phyloP scores from a whole-genome alignment of 2,329 filamentous ascomycete genomes.

The Rhinocladiella similis region DNA sequence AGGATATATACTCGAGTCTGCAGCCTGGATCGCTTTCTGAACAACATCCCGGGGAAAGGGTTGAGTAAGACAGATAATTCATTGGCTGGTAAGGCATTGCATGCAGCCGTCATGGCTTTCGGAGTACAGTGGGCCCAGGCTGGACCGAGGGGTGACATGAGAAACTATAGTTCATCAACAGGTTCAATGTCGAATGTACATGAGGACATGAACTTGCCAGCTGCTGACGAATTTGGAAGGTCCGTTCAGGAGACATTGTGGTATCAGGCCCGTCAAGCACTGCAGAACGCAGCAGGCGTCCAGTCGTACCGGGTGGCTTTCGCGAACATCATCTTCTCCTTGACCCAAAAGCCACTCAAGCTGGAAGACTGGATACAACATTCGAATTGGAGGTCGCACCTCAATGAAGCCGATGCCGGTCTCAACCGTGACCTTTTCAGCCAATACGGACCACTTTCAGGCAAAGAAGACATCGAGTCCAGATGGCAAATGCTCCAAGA shows the following conservation, averaged over 20 bases:
- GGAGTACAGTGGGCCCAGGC: neutral
- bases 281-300: slow-evolving; percentile 39
- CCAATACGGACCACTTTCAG: neutral
- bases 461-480: neutral
- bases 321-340: slow-evolving; percentile 47
- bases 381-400: neutral
- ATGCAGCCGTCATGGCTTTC: slow-evolving; percentile 5
- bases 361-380: neutral
- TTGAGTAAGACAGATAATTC: neutral
- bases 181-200: neutral
- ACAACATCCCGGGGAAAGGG: neutral
- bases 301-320: slow-evolving; percentile 46
- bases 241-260: slow-evolving; percentile 41
- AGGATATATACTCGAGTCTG: slow-evolving; percentile 8
- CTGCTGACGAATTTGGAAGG: slow-evolving; percentile 27
- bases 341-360: slow-evolving; percentile 41
- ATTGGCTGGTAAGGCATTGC: slow-evolving; percentile 3
- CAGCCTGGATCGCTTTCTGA: slow-evolving; percentile 3
- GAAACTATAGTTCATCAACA: neutral
- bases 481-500: neutral
- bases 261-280: slow-evolving; percentile 42
- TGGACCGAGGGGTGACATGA: neutral
- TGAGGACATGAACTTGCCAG: slow-evolving; percentile 1
- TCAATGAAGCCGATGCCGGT: slow-evolving; percentile 23
- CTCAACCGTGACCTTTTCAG: neutral